Conservation (phyloP, 2,329 filamentous ascomycete species). For the Phialocephala subalpina region DNA sequence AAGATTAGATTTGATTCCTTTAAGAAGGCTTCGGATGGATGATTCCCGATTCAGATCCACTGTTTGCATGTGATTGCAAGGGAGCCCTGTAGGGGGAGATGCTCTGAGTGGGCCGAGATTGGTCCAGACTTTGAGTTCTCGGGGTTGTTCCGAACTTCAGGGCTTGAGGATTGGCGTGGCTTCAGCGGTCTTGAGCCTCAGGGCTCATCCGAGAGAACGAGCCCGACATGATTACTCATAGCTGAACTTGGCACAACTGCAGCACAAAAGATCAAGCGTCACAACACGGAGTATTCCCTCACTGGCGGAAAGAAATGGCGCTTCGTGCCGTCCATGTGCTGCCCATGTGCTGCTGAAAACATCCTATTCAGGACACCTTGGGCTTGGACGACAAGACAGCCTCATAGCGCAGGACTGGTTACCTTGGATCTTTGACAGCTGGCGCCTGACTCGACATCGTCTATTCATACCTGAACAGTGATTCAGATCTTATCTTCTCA, state of each 20-base stretch:
- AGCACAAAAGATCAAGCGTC: background rate
- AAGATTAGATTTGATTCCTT: conserved; percentile 9
- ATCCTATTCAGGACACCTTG: too few species aligned
- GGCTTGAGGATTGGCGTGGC: background rate
- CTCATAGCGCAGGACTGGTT: background rate
- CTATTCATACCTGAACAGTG: background rate
- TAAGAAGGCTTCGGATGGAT: conserved; percentile 5
- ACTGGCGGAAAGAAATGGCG: background rate
- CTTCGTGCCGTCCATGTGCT: background rate
- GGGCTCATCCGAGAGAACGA: background rate
- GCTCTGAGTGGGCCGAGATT: background rate
- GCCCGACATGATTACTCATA: background rate
- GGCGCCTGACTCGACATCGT: background rate
- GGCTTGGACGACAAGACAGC: background rate
- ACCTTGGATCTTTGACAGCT: background rate
- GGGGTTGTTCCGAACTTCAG: background rate
- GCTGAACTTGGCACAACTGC: background rate
- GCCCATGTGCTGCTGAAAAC: background rate
- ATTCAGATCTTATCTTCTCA: conserved; percentile 8
- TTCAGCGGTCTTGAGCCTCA: background rate
- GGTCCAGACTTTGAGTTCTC: background rate
- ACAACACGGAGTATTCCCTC: conserved; percentile 4
- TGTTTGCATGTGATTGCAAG: background rate
- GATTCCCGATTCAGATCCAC: conserved; percentile 2
- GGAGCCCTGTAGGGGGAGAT: background rate